These are phyloP conservation scores for Beauveria asiatica DNA, from an alignment of 2,329 filamentous ascomycete genomes.

Conservation along the genomic window DNA sequence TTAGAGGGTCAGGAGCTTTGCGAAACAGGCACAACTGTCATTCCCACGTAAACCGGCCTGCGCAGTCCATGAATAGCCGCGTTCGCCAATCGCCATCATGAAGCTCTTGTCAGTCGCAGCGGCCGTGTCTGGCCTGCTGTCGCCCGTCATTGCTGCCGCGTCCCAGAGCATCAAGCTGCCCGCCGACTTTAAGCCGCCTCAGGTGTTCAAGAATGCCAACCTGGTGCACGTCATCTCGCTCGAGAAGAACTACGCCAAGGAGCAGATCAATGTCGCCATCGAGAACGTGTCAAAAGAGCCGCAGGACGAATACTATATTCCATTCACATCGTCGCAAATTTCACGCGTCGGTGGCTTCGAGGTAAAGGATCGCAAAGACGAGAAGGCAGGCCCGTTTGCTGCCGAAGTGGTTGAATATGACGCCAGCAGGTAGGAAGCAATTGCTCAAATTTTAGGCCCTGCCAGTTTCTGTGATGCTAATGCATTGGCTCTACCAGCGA, in stretches of 20 bases:
- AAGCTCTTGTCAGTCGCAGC: slow-evolving; percentile 42
- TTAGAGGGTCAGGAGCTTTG: slow-evolving; percentile 14
- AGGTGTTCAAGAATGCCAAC: slow-evolving; percentile 91
- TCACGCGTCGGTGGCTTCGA: slow-evolving; percentile 76
- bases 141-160: slow-evolving; percentile 32
- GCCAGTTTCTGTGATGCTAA: slow-evolving; percentile 12
- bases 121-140: slow-evolving; percentile 51
- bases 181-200: slow-evolving; percentile 69
- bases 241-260: slow-evolving; percentile 85
- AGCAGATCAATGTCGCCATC: slow-evolving; percentile 87
- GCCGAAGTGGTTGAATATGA: slow-evolving; percentile 61
- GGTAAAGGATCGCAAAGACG: slow-evolving; percentile 84
- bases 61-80: slow-evolving; percentile 26
- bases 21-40: slow-evolving; percentile 15
- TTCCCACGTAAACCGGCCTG: slow-evolving; percentile 14
- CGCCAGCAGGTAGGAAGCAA: slow-evolving; percentile 41
- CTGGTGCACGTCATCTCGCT: slow-evolving; percentile 82
- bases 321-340: slow-evolving; percentile 71
- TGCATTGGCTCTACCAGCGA: slow-evolving; percentile 39
- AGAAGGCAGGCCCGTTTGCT: slow-evolving; percentile 56
- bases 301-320: slow-evolving; percentile 85
- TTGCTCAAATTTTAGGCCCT: slow-evolving; percentile 1
- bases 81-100: slow-evolving; percentile 25
- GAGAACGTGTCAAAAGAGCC: slow-evolving; percentile 75
- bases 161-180: slow-evolving; percentile 47